These are phyloP conservation scores for Dendrobium chrysotoxum DNA, from an alignment of 106 monocot species.

Conservation along the genomic window DNA sequence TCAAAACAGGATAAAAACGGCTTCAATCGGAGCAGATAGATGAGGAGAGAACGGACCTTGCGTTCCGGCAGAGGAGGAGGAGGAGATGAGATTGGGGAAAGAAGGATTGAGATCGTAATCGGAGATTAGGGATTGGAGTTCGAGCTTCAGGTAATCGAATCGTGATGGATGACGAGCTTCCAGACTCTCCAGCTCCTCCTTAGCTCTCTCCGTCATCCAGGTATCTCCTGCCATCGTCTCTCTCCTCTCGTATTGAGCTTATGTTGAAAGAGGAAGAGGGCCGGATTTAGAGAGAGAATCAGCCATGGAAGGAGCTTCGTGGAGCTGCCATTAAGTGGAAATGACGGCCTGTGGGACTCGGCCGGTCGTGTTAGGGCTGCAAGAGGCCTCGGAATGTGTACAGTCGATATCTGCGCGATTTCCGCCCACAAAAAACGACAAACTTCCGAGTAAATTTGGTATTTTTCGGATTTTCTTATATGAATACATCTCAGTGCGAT, in stretches of 20 bases:
- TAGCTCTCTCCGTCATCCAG: neutral
- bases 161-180: neutral
- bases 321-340: neutral
- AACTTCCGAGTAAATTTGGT: too few species aligned
- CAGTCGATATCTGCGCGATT: too few species aligned
- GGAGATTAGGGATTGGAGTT: slow-evolving; percentile 1
- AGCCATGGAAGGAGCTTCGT: neutral
- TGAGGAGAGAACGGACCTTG: neutral
- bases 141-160: slow-evolving; percentile 5
- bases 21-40: neutral
- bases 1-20: neutral
- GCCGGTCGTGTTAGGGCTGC: too few species aligned
- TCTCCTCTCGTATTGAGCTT: neutral
- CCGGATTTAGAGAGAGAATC: neutral
- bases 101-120: neutral
- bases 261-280: too few species aligned
- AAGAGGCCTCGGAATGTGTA: too few species aligned
- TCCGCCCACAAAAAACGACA: too few species aligned
- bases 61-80: neutral
- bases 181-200: neutral
- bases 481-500: too few species aligned
- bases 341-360: neutral
- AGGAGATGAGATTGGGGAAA: neutral
- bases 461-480: too few species aligned
- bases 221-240: neutral